Evolutionary conservation across 495 filamentous ascomycete species (phyloP).

Genomic region (Penicillium cinerascens): DNA sequence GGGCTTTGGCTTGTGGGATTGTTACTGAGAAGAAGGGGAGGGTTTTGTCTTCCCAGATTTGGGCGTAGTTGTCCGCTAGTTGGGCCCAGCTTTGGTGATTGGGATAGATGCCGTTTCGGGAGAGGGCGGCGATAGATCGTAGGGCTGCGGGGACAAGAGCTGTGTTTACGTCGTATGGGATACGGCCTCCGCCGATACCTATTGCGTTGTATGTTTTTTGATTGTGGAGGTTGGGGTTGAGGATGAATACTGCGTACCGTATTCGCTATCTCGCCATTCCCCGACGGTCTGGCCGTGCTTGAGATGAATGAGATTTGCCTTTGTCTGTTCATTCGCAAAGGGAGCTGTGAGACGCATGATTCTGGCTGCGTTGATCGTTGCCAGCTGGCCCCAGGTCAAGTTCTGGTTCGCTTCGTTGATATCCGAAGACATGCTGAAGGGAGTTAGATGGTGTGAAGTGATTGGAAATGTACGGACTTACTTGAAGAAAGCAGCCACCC

Average conservation of each 20-base stretch:
- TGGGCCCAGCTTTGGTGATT: constrained; percentile 44
- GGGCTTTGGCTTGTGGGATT: constrained; percentile 40
- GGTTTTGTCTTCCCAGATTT: constrained; percentile 62
- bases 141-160: constrained; percentile 60
- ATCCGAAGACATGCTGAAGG: constrained; percentile 37
- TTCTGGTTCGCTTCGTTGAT: constrained; percentile 47
- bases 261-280: constrained; percentile 60
- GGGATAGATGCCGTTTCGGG: constrained; percentile 48
- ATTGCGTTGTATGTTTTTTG: neutral
- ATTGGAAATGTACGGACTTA: constrained; percentile 5
- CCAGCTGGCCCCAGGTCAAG: constrained; percentile 50
- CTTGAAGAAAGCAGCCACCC: constrained; percentile 46
- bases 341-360: constrained; percentile 54
- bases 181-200: constrained; percentile 58
- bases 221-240: neutral
- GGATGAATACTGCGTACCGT: constrained; percentile 23
- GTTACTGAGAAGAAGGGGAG: constrained; percentile 52
- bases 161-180: constrained; percentile 65
- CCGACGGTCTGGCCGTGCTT: constrained; percentile 55
- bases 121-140: constrained; percentile 51
- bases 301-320: constrained; percentile 55
- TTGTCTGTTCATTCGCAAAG: constrained; percentile 51
- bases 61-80: constrained; percentile 47
- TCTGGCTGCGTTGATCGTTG: constrained; percentile 50
- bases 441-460: neutral